Evolutionary conservation across 768 basidiomycete species (phyloP), one percentile per base, ranked within the genome.

Genomic region (Leccinum ochraceum): DNA sequence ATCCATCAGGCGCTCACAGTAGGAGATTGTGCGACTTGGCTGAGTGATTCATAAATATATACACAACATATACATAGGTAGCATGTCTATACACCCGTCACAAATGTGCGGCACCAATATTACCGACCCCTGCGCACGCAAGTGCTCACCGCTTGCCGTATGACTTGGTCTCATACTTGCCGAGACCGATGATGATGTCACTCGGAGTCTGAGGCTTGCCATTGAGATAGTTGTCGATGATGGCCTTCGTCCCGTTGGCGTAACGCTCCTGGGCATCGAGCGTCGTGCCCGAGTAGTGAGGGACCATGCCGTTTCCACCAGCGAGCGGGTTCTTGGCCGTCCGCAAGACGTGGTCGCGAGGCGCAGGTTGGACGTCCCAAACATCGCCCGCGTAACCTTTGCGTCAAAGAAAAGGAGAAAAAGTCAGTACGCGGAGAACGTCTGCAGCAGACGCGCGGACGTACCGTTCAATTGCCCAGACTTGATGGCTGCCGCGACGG

Each of bases 181-280:
- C 87, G 49, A 86, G 64, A 36, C 85, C 86, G 59, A 94, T 82
- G 69, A 95, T 97, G 75, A 97, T 75, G 79, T 95, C 92, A 61
- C 81, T 83, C 0, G 87, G 83, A 8, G 90, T 86, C 75, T 96
- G 94, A 1, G 81, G 72, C 73, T 87, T 85, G 62, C 73, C 76
- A 14, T 69, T 69, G 61, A 91, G 67, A 77, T 86, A 94, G 75
- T 89, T 88, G 59, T 86, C 80, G 58, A 93, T 79, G 71, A 94
- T 93, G 64, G 76, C 79, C 77, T 78, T 84, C 28, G 84, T 80
- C 14, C 92, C 92, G 50, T 77, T 75, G 16, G 93, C 93, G 71
- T 97, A 96, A 53, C 94, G 89, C 30, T 80, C 83, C 77, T 95
- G 94, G 2, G 94, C 93, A 68, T 95, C 94, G 62, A 94, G 83